Base-by-base conservation (phyloP, 2,329 filamentous ascomycete species). In the Daldinia sp. region DNA sequence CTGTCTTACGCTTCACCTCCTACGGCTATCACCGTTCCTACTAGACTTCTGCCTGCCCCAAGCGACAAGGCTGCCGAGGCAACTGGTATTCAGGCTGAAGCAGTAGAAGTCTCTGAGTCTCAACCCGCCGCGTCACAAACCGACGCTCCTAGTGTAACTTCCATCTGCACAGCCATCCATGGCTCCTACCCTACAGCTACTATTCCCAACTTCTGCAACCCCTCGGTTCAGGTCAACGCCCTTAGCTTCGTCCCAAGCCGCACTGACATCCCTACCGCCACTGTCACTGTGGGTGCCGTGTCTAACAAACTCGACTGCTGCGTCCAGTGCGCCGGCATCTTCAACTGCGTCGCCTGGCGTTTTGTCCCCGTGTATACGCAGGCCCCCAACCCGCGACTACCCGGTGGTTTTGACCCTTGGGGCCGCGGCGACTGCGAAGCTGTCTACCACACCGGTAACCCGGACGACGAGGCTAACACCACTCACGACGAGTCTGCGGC, bases 341-440 rank as follows among this genome's bases (percentile, higher is more conserved):
- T 73, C 70, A 78, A 78, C 71, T 78, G 76, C 69, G 71, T 74
- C 46, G 75, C 76, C 53, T 78, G 76, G 76, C 68, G 60, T 48
- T 78, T 77, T 60, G 57, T 74, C 1, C 76, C 76, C 10, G 71
- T 72, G 13, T 75, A 73, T 63, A 59, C 62, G 3, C 65, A 61
- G 20, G 6, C 44, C 1, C 75, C 76, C 2, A 72, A 73, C 60
- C 57, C 67, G 1, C 65, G 65, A 20, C 67, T 75, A 2, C 76
- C 76, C 2, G 76, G 74, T 28, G 76, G 75, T 2, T 78, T 77
- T 61, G 76, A 78, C 42, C 76, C 76, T 33, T 78, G 75, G 75
- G 74, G 73, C 39, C 72, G 71, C 42, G 76, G 76, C 23, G 66
- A 72, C 51, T 78, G 76, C 71, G 72, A 74, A 56, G 68, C 73